Base-by-base conservation (phyloP, 768 basidiomycete genomes). In the Saitozyma sp. region DNA sequence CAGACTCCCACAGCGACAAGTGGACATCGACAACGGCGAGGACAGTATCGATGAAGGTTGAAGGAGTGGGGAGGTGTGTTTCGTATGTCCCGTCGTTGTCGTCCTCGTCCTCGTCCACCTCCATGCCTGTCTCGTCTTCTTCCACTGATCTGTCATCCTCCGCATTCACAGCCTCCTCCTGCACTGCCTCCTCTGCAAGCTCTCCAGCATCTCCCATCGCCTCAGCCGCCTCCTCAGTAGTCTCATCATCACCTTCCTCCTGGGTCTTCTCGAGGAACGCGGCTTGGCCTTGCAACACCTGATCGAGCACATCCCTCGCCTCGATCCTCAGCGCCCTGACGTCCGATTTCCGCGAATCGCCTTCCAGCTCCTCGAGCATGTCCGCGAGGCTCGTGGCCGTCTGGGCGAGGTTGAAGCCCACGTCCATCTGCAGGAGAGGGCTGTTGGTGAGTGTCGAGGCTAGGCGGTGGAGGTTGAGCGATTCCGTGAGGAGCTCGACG, bases 361-460 rank as follows among this genome's bases (percentile, higher is more conserved):
- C 42, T 19, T 65, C 59, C 2, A 73, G 49, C 19, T 79, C 78
- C 41, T 79, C 78, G 13, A 69, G 54, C 29, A 75, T 50, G 54
- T 78, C 77, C 16, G 77, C 74, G 4, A 77, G 58, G 7, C 61
- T 62, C 37, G 71, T 58, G 9, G 68, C 62, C 5, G 76, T 60
- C 56, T 73, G 66, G 37, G 77, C 70, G 17, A 77, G 67, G 48
- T 79, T 79, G 66, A 67, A 79, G 9, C 57, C 67, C 1, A 69
- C 67, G 58, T 79, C 78, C 41, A 75, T 59, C 1, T 62, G 71
- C 6, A 79, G 68, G 6, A 75, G 56, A 8, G 70, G 63, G 11
- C 67, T 65, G 17, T 70, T 59, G 10, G 75, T 77, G 3, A 74
- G 54, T 1, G 65, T 52, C 6, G 64, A 63, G 0, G 77, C 71